These are phyloP conservation scores for Halenospora varia DNA, from an alignment of 495 filamentous ascomycete species.

Conservation along the genomic window DNA sequence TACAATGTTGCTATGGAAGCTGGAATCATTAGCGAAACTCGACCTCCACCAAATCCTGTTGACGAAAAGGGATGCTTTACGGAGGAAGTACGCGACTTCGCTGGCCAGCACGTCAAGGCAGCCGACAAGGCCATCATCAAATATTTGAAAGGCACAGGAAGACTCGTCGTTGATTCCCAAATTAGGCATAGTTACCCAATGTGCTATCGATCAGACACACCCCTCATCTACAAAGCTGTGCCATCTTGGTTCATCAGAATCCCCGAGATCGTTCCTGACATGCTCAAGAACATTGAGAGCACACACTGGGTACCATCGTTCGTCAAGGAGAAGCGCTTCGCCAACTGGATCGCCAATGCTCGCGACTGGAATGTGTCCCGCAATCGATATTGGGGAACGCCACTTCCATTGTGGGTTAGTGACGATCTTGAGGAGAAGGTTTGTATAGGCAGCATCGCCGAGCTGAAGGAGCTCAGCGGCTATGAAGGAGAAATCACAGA, in stretches of 20 bases:
- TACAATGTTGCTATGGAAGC: slow-evolving; percentile 76
- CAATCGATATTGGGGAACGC: slow-evolving; percentile 97
- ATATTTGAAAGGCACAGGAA: slow-evolving; percentile 73
- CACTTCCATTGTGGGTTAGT: slow-evolving; percentile 88
- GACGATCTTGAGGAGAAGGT: slow-evolving; percentile 83
- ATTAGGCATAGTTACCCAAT: slow-evolving; percentile 93
- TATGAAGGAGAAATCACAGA: slow-evolving; percentile 83
- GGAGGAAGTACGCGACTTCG: slow-evolving; percentile 75
- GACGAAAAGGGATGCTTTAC: slow-evolving; percentile 82
- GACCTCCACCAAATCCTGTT: slow-evolving; percentile 85
- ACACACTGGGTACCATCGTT: slow-evolving; percentile 93
- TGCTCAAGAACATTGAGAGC: slow-evolving; percentile 83
- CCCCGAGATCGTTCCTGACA: slow-evolving; percentile 75
- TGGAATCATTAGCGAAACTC: slow-evolving; percentile 73
- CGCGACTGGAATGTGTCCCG: slow-evolving; percentile 96
- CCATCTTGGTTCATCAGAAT: slow-evolving; percentile 96
- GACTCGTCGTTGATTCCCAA: slow-evolving; percentile 83
- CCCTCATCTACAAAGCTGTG: slow-evolving; percentile 90
- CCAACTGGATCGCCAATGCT: slow-evolving; percentile 81
- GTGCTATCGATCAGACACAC: slow-evolving; percentile 94
- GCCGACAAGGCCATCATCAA: slow-evolving; percentile 96
- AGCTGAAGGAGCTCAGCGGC: slow-evolving; percentile 84
- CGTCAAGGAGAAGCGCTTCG: slow-evolving; percentile 89
- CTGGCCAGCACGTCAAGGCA: slow-evolving; percentile 85
- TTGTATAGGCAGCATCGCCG: slow-evolving; percentile 79